phyloP scores from a whole-genome alignment of 148 eudicot genomes.

The Gaultheria prostrata region DNA sequence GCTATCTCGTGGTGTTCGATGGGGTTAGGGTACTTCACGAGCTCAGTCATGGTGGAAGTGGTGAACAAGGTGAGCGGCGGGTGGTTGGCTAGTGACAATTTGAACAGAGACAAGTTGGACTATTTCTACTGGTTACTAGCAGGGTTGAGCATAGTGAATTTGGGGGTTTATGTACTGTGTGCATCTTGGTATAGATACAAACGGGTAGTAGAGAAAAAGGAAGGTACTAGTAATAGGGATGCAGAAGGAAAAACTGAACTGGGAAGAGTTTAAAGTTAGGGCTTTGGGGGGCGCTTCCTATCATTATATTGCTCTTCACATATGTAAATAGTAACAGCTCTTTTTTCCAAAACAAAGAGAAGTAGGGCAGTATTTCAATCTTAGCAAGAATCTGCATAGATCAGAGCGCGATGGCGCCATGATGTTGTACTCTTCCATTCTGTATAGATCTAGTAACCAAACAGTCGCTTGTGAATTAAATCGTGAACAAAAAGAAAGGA shows the following conservation, averaged over 20 bases:
- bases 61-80: constrained; percentile 51
- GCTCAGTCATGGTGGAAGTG: constrained; percentile 43
- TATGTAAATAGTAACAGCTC: not conserved
- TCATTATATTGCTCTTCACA: not conserved
- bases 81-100: constrained; percentile 44
- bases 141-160: constrained; percentile 35
- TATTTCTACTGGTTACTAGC: constrained; percentile 50
- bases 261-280: constrained; percentile 4
- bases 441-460: not conserved
- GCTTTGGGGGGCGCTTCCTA: not conserved
- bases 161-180: constrained; percentile 40
- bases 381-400: not conserved
- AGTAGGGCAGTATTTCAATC: too few relatives aligned
- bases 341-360: too few relatives aligned
- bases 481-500: not conserved
- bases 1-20: constrained; percentile 48
- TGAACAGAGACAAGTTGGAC: constrained; percentile 44
- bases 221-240: constrained; percentile 4
- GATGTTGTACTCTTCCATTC: not conserved
- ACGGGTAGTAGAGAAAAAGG: constrained; percentile 21
- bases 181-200: constrained; percentile 51
- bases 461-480: not conserved
- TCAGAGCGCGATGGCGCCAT: not conserved
- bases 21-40: constrained; percentile 41
- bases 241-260: constrained; percentile 11